These are phyloP conservation scores for Auricularia sp. DNA, from an alignment of 768 basidiomycete species.

Conservation along the genomic window DNA sequence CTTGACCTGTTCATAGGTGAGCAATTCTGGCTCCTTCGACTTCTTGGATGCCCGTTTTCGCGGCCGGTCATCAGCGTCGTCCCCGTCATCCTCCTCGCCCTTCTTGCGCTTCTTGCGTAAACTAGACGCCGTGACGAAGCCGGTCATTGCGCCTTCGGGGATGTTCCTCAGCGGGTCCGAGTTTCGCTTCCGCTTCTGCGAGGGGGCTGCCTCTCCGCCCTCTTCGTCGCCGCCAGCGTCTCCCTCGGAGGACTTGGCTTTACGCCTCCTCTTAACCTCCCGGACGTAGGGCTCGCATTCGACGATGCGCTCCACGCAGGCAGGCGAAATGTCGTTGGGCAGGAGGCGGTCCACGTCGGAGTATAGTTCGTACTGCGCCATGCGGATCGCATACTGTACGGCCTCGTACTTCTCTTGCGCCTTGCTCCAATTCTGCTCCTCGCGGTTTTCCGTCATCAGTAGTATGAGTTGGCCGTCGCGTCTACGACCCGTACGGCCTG, in stretches of 20 bases:
- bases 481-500: conserved; percentile 92
- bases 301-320: conserved; percentile 72
- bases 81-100: conserved; percentile 32
- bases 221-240: conserved; percentile 6
- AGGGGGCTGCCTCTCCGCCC: conserved; percentile 6
- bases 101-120: conserved; percentile 42
- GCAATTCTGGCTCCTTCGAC: conserved; percentile 24
- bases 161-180: conserved; percentile 60
- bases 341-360: conserved; percentile 83
- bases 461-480: conserved; percentile 84
- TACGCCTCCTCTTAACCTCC: conserved; percentile 20
- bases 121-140: conserved; percentile 61
- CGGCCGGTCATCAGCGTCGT: background rate
- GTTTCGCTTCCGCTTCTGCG: conserved; percentile 60
- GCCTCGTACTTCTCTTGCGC: conserved; percentile 79
- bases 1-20: conserved; percentile 26
- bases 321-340: conserved; percentile 66
- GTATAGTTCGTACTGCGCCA: conserved; percentile 82
- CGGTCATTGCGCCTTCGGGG: conserved; percentile 56
- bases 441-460: conserved; percentile 79
- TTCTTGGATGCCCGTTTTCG: conserved; percentile 19
- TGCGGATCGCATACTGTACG: conserved; percentile 74
- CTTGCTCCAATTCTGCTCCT: conserved; percentile 83
- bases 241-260: conserved; percentile 12
- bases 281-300: conserved; percentile 67